Evolutionary conservation across 2,329 filamentous ascomycete species (phyloP).

Genomic region (Colletotrichum falcatum): DNA sequence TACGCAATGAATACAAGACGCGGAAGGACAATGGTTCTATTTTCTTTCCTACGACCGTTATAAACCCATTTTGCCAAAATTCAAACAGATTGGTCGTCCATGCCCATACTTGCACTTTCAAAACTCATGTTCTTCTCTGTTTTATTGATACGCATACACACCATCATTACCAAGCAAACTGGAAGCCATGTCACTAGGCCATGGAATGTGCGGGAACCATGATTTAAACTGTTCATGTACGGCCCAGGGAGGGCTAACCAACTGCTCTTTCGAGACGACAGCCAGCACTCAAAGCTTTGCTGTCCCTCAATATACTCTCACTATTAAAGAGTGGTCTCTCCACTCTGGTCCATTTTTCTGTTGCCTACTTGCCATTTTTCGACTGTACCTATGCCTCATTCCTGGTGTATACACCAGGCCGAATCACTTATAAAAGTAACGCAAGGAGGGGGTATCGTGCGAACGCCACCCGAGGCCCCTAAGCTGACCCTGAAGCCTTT

Average conservation of each 20-base stretch:
- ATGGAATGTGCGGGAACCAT: background rate
- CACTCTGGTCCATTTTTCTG: slow-evolving; percentile 25
- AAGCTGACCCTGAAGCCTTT: slow-evolving; percentile 19
- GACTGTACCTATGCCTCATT: slow-evolving; percentile 35
- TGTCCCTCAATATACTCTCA: slow-evolving; percentile 17
- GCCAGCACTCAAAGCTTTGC: slow-evolving; percentile 4
- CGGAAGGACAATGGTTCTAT: background rate
- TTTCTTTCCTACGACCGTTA: background rate
- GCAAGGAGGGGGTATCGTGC: slow-evolving; percentile 40
- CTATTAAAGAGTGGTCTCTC: slow-evolving; percentile 5
- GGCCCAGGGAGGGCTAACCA: slow-evolving; percentile 6
- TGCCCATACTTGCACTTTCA: background rate
- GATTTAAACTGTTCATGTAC: slow-evolving; percentile 24
- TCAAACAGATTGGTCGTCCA: background rate
- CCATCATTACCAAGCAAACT: background rate
- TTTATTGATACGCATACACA: background rate
- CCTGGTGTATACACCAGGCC: slow-evolving; percentile 20
- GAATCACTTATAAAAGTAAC: slow-evolving; percentile 40
- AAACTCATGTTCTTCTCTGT: background rate
- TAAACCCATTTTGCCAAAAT: background rate
- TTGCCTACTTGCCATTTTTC: slow-evolving; percentile 39
- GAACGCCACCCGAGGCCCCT: slow-evolving; percentile 28
- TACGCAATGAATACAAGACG: background rate
- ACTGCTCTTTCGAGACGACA: slow-evolving; percentile 22
- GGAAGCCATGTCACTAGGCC: background rate